A percentile compares a stretch with the other conserved stretches of the same genome.
phyloP scores from a whole-genome alignment of 768 basidiomycete species.

The Chalciporus sphaerocephalus region DNA sequence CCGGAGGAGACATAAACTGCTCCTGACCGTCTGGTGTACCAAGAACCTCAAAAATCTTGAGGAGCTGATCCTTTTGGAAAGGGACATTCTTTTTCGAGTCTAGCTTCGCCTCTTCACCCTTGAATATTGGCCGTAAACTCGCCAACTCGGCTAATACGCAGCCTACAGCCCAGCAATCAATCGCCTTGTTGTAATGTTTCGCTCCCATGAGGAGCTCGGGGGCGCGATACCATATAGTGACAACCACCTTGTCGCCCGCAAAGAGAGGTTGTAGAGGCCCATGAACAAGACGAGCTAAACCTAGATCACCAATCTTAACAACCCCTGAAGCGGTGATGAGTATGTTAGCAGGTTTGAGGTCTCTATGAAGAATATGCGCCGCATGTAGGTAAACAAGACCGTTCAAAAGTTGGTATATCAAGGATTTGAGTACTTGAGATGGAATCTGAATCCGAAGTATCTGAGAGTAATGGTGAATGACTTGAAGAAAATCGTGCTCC shows the following conservation, averaged over 20 bases:
- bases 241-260: constrained; percentile 95
- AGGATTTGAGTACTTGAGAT: constrained; percentile 79
- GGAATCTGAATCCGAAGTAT: constrained; percentile 76
- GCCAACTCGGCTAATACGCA: constrained; percentile 97
- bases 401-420: constrained; percentile 91
- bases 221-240: constrained; percentile 99
- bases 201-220: constrained; percentile 95
- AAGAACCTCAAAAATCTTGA: constrained; percentile 93
- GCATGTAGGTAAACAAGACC: constrained; percentile 94
- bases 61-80: constrained; percentile 91
- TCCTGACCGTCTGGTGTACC: constrained; percentile 77
- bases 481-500: constrained; percentile 98
- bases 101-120: constrained; percentile 97
- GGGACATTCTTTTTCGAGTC: constrained; percentile 97
- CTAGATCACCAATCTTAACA: constrained; percentile 98
- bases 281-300: constrained; percentile 86
- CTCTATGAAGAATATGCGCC: constrained; percentile 92
- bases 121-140: constrained; percentile 93
- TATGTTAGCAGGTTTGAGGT: constrained; percentile 98
- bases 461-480: constrained; percentile 97
- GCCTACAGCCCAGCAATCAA: constrained; percentile 97
- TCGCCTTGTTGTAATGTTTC: constrained; percentile 94
- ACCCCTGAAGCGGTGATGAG: constrained; percentile 84
- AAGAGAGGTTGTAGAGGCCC: constrained; percentile 89
- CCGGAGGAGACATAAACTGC: not conserved